These are phyloP conservation scores for Aspergillus ochraceoroseus DNA, from an alignment of 2,329 filamentous ascomycete species.

Conservation along the genomic window DNA sequence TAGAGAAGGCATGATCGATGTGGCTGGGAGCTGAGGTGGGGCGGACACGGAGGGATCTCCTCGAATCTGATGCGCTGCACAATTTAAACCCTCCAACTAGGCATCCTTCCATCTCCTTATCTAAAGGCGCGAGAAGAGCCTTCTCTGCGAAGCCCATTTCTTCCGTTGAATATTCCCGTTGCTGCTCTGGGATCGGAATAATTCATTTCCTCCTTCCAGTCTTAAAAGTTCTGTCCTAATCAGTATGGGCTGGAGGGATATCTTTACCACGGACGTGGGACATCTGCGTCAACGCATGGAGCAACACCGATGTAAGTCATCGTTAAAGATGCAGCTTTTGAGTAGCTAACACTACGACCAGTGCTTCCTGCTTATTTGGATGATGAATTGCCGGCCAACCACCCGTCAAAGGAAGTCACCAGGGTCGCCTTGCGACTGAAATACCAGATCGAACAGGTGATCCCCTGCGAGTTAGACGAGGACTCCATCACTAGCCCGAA, in stretches of 20 bases:
- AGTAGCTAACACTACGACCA: constrained; percentile 22
- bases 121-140: no score
- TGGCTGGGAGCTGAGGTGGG: constrained; percentile 10
- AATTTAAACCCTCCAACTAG: no score
- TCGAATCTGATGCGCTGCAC: constrained; percentile 3
- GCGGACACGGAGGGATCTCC: constrained; percentile 7
- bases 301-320: constrained; percentile 41
- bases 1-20: neutral
- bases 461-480: constrained; percentile 85
- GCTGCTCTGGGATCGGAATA: neutral
- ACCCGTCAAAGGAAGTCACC: constrained; percentile 75
- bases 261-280: constrained; percentile 31
- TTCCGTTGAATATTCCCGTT: neutral
- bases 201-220: neutral
- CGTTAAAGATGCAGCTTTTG: constrained; percentile 1
- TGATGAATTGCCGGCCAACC: constrained; percentile 54
- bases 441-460: constrained; percentile 80
- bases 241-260: constrained; percentile 39
- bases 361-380: constrained; percentile 42
- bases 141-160: neutral
- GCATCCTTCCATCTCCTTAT: neutral
- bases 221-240: neutral
- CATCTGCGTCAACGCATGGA: constrained; percentile 36
- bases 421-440: constrained; percentile 85
- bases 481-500: constrained; percentile 70